Percentiles rank a stretch among this genome's conserved stretches.
Evolutionary conservation across 257 asterid genomes (phyloP).

Genomic region (Solanum habrochaites): DNA sequence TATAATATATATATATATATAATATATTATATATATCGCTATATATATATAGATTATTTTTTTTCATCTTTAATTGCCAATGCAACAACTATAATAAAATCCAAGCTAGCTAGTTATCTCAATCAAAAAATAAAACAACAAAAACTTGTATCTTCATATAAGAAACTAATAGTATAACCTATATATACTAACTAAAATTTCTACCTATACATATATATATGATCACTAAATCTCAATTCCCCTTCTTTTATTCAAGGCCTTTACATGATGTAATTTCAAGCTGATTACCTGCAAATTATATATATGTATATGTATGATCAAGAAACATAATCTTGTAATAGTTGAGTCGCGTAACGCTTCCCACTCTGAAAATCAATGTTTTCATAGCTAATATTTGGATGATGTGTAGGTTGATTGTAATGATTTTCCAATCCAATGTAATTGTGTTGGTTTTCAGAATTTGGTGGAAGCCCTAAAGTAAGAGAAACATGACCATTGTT

Average conservation of each 20-base stretch:
- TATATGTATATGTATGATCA: slow-evolving; percentile 7
- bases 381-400: slow-evolving; percentile 46
- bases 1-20: too few relatives aligned
- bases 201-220: background rate
- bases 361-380: slow-evolving; percentile 58
- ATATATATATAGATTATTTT: background rate
- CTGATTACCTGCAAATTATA: background rate
- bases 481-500: slow-evolving; percentile 25
- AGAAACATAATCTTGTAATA: slow-evolving; percentile 81
- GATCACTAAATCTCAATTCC: background rate
- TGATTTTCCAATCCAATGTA: slow-evolving; percentile 49
- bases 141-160: background rate
- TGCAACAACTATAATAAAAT: background rate
- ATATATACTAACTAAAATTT: background rate
- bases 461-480: slow-evolving; percentile 81
- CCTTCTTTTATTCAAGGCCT: background rate
- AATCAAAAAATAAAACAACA: background rate
- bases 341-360: slow-evolving; percentile 66
- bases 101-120: background rate
- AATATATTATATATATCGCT: too few relatives aligned
- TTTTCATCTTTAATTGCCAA: background rate
- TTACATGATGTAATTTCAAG: background rate
- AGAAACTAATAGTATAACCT: background rate
- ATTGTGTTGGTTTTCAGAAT: slow-evolving; percentile 58
- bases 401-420: slow-evolving; percentile 23